Evolutionary conservation across 495 filamentous ascomycete species (phyloP).

Genomic region (Tuber aestivum): DNA sequence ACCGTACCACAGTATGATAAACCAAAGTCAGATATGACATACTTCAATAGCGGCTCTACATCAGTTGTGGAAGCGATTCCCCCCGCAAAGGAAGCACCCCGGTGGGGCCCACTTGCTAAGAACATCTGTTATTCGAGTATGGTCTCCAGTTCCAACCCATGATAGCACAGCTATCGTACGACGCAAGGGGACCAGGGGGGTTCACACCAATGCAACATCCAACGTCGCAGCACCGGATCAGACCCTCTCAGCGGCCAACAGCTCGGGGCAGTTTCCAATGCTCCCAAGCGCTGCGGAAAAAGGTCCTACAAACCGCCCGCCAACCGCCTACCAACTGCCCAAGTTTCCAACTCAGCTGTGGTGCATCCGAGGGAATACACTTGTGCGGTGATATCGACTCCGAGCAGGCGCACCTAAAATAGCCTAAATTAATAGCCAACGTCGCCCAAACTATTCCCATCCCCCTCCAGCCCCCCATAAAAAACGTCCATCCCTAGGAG

Average conservation of each 20-base stretch:
- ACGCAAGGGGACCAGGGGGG: background rate
- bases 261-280: background rate
- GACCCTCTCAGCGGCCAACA: background rate
- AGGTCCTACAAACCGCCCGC: too few species aligned
- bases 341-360: too few species aligned
- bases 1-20: background rate
- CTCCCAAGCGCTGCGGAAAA: too few species aligned
- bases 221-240: background rate
- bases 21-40: background rate
- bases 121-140: background rate
- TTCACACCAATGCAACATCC: background rate
- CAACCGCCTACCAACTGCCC: too few species aligned
- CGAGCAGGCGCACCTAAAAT: too few species aligned
- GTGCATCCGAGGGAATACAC: too few species aligned
- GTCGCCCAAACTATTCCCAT: too few species aligned
- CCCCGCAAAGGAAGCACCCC: background rate
- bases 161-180: background rate
- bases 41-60: background rate
- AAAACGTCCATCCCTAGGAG: background rate
- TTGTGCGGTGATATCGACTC: too few species aligned
- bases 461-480: background rate
- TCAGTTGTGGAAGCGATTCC: background rate
- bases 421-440: too few species aligned
- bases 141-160: background rate
- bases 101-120: background rate